A percentile compares a stretch with the other conserved stretches of the same genome.
phyloP scores from a whole-genome alignment of 129 eudicot genomes.

The Escallonia herrerae region DNA sequence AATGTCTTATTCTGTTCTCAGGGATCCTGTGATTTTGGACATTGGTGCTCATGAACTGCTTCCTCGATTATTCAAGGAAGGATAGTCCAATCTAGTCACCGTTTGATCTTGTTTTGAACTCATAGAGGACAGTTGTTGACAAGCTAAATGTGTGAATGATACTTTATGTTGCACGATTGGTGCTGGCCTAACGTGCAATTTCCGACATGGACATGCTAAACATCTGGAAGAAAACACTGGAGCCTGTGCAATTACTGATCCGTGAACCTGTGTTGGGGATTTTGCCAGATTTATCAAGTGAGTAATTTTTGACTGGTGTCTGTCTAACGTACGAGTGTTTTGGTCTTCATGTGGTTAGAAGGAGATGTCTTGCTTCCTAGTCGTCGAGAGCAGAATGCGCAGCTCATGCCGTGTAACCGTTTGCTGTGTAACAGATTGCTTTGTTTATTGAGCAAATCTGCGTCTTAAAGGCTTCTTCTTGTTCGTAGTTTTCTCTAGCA shows the following conservation, averaged over 20 bases:
- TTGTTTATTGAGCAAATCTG: too few relatives aligned
- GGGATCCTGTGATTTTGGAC: conserved; percentile 91
- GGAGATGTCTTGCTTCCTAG: too few relatives aligned
- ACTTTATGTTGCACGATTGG: neutral
- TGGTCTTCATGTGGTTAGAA: too few relatives aligned
- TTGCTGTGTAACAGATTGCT: too few relatives aligned
- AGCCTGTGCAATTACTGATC: neutral
- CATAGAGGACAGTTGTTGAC: neutral
- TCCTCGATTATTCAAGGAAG: conserved; percentile 69
- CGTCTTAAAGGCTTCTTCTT: too few relatives aligned
- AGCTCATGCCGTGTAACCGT: too few relatives aligned
- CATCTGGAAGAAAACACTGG: too few relatives aligned
- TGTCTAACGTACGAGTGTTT: too few relatives aligned
- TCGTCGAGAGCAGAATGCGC: too few relatives aligned
- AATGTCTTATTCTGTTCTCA: conserved; percentile 20
- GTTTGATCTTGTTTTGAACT: neutral
- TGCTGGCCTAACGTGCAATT: neutral
- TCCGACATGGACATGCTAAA: neutral
- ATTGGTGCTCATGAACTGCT: conserved; percentile 67
- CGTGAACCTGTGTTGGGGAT: neutral
- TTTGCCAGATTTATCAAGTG: neutral
- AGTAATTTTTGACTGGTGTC: too few relatives aligned
- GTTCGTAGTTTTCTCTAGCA: too few relatives aligned
- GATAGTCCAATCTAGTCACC: conserved; percentile 8
- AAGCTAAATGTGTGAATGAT: neutral